Base-by-base conservation (phyloP, 768 basidiomycete genomes). In the Collybia nuda region DNA sequence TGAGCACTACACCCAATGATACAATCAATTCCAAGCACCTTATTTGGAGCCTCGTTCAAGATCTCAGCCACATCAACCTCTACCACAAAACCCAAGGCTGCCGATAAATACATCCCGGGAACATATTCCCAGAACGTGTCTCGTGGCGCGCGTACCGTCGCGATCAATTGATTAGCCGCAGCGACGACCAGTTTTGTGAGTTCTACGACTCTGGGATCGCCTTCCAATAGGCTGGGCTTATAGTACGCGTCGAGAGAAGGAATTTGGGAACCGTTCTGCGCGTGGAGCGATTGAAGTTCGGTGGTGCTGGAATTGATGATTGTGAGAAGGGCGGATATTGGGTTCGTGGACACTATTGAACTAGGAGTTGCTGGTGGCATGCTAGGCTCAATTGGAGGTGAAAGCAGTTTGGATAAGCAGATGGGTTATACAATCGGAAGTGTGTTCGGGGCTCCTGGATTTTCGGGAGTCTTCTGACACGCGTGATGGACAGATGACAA, bases 31-130 rank as follows among this genome's bases (percentile, higher is more conserved):
- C 48, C 61, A 45, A n/a, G 28, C 11, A 54, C 53, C 23, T 53
- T 28, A 2, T 59, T 56, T 7, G 71, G 70, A 17, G 64, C 67
- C 24, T 62, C 66, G 4, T 62, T 59, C 39, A 75, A 53, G 15
- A 74, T 68, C 46, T 73, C 70, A 9, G 62, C 59, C 14, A 72
- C 60, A 48, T 71, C 64, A 6, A 63, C 52, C n/a, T 72, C 69
- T 3, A 59, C 55, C 14, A 57, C 55, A n/a, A 62, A 52, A 3
- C 61, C 61, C 5, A 65, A 47, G 14, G 58, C 50, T 4, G 56
- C 52, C 8, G 56, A 52, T 28, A 32, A 47, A 28, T 61, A 62
- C 40, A 52, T 49, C 8, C 56, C 48, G n/a, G 55, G 44, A 9
- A 44, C 35, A 19, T 35, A 36, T 14, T 56, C 51, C 23, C 54